Evolutionary conservation across 1,139 yeast species (phyloP), one percentile per base, ranked within the genome.

Genomic region (Saccharomyces uvarum): DNA sequence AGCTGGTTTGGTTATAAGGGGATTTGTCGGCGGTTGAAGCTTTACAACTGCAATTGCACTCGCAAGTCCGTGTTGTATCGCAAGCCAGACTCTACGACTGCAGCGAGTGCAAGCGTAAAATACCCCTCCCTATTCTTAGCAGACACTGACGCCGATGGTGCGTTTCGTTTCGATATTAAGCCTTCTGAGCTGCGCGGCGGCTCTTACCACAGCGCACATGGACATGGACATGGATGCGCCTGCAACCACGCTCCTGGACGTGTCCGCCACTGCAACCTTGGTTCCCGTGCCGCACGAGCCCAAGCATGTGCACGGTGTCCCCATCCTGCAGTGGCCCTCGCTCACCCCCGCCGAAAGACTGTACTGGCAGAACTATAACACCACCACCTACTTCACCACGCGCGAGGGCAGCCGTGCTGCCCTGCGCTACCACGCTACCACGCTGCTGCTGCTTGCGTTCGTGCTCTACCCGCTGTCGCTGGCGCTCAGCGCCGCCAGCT

Each of bases 311-410:
- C 97, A 89, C 64, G 96, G 97, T 0, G 68, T 80, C 57, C 93
- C 96, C 0, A 87, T 90, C 48, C 75, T 90, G 49, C 75, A 87
- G 51, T 56, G 61, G 27, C 86, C 88, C 1, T 65, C 80, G 29
- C 74, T 90, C 51, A 77, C 83, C 44, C 87, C 93, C 0, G 86
- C 82, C 54, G 97, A 90, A 70, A 74, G 82, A 54, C 69, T 77
- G 27, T 90, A 78, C 70, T 91, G 98, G 98, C 84, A 83, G 54
- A 70, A 71, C 42, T 91, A 89, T 71, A 82, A 87, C 64, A 82
- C 95, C n/a, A 85, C 95, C 5, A 86, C 89, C 13, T 90, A 79
- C 69, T 81, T 88, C 70, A 82, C 79, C 11, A 72, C 81, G n/a
- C 79, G 78, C 1, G 47, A 51, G 33, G 69, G 69, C 4, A 78